phyloP scores from a whole-genome alignment of 805 yeast species.

The Candida berthetii region DNA sequence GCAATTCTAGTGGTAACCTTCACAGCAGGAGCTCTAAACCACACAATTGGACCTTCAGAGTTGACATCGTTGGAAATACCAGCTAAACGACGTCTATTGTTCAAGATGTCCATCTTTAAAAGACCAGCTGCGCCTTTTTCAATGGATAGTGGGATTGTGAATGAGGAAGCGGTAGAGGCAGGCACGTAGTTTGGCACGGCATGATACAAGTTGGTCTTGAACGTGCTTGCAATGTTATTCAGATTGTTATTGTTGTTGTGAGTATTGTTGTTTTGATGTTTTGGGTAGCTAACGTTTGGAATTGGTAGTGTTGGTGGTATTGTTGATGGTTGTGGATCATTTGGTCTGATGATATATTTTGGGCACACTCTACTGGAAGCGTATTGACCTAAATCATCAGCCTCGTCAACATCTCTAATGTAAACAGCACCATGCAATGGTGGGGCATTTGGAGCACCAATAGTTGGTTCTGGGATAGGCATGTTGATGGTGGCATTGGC shows the following conservation, averaged over 20 bases:
- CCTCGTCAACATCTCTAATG: conserved; percentile 62
- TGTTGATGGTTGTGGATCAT: conserved; percentile 26
- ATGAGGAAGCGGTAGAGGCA: conserved; percentile 21
- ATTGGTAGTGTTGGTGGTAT: conserved; percentile 9
- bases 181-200: conserved; percentile 20
- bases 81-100: conserved; percentile 21
- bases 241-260: conserved; percentile 11
- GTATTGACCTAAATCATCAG: conserved; percentile 81
- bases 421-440: conserved; percentile 94
- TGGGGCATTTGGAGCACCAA: conserved; percentile 82
- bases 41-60: conserved; percentile 38
- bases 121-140: conserved; percentile 16
- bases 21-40: conserved; percentile 68
- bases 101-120: conserved; percentile 23
- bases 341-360: conserved; percentile 36
- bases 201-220: conserved; percentile 9
- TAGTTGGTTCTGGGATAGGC: conserved; percentile 76
- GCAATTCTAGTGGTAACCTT: conserved; percentile 33
- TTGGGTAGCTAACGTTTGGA: conserved; percentile 15
- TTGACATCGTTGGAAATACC: conserved; percentile 10
- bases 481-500: conserved; percentile 66
- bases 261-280: conserved; percentile 13
- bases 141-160: conserved; percentile 23
- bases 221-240: conserved; percentile 12
- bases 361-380: conserved; percentile 42